Base-by-base conservation (phyloP, 2,329 filamentous ascomycete species). In the Trichophyton verrucosum region DNA sequence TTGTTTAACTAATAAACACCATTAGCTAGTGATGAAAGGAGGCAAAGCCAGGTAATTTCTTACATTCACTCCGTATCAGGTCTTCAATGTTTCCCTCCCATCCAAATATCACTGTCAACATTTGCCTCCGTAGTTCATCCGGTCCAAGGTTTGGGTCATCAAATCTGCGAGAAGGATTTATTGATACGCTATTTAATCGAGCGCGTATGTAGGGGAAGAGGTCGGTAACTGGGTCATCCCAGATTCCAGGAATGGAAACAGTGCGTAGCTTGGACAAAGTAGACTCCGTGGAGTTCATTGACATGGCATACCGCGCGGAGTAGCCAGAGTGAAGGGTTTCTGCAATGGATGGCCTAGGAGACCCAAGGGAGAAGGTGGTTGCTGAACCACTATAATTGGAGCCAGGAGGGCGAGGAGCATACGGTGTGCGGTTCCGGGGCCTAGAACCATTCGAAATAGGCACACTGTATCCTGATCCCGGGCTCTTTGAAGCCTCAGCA, bases 71-170 rank as follows among this genome's bases (percentile, higher is more conserved):
- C 8, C 85, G 82, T 60, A 99, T 84, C 57, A 99, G 75, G 51
- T 86, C 86, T 53, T 90, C 82, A 46, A 92, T 85, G 66, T 95
- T 89, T 60, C 86, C 86, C 59, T 92, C 86, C 91, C 94, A 99
- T 2, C 94, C 94, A 72, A 99, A 99, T 1, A 99, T 91, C 4
- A 91, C 87, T 66, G 82, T 89, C 3, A 99, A 81, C 91, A 99
- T 96, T 72, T 96, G 91, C 55, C 82, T 82, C 56, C 92, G 85
- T 51, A 96, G 80, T 66, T 95, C 86, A 66, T 96, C 87, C 7
- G 84, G 74, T 5, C 87, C 88, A 24, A 89, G 74, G 30, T 80
- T 81, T 2, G 77, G 73, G 60, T 83, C 80, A 65, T 86, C 81
- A 13, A 79, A 67, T 0, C 78, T 74, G 13, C 84, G 80, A 0